Percentiles rank a stretch among this genome's conserved stretches.
Conservation (phyloP, 345 rosid species). For the Eutrema japonicum region DNA sequence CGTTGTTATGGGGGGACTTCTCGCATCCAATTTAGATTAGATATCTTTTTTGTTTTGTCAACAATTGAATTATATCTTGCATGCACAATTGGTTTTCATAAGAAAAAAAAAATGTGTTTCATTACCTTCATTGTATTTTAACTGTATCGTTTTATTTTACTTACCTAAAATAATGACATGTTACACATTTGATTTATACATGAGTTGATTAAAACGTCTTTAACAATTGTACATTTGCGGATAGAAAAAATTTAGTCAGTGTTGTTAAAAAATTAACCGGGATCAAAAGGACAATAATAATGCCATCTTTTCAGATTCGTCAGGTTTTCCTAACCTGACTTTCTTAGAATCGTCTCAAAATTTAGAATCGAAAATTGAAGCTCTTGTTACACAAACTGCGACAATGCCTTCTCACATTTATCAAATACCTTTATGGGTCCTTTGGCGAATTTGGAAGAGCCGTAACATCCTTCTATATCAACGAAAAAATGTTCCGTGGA, state of each 20-base stretch:
- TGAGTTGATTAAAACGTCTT: background rate
- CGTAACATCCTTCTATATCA: too few species aligned
- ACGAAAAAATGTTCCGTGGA: too few species aligned
- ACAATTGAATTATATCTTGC: background rate
- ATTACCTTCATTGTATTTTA: background rate
- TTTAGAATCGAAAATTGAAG: too few species aligned
- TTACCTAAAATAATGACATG: background rate
- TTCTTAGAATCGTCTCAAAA: too few species aligned
- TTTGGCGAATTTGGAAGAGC: too few species aligned
- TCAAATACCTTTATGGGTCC: too few species aligned
- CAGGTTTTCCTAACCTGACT: too few species aligned
- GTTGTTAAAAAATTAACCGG: conserved; percentile 10
- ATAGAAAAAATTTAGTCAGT: background rate
- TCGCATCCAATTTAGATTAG: background rate
- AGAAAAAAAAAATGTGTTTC: background rate
- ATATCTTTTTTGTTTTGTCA: background rate
- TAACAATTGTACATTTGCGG: conserved; percentile 12
- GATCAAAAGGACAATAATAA: conserved; percentile 23
- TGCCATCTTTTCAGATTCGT: background rate
- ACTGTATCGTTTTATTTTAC: background rate
- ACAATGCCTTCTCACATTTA: too few species aligned
- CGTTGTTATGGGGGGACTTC: conserved; percentile 4
- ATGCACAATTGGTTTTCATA: background rate
- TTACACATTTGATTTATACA: background rate
- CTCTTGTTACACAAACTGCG: too few species aligned